Percentiles rank a stretch among this genome's conserved stretches.
Evolutionary conservation across 2,329 filamentous ascomycete species (phyloP).

Genomic region (Knufia petricola): DNA sequence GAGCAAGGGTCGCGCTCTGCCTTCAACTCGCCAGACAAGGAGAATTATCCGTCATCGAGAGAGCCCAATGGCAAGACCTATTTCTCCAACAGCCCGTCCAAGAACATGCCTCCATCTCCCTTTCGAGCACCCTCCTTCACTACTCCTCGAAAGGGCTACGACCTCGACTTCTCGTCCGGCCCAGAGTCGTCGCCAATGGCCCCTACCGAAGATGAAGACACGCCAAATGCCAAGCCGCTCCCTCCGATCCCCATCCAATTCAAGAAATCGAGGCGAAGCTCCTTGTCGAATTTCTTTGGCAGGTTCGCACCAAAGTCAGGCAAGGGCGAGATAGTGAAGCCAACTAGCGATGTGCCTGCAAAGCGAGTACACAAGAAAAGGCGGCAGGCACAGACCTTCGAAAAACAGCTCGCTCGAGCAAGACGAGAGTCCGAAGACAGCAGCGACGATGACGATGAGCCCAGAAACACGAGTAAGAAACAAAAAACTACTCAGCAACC

Average conservation of each 20-base stretch:
- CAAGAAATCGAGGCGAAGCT: conserved; percentile 29
- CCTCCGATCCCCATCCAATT: conserved; percentile 18
- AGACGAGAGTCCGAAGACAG: conserved; percentile 34
- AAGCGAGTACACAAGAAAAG: conserved; percentile 41
- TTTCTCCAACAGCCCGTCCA: conserved; percentile 35
- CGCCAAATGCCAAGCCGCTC: conserved; percentile 31
- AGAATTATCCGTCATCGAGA: conserved; percentile 36
- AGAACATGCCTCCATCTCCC: conserved; percentile 26
- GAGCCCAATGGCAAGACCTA: conserved; percentile 42
- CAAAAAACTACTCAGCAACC: conserved; percentile 23
- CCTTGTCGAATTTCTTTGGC: conserved; percentile 33
- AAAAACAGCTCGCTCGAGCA: conserved; percentile 29
- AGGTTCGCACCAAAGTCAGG: conserved; percentile 45
- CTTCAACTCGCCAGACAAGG: conserved; percentile 42
- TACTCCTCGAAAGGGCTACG: conserved; percentile 38
- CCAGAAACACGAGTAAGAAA: conserved; percentile 19
- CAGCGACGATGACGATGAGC: conserved; percentile 31
- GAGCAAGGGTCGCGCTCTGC: conserved; percentile 30
- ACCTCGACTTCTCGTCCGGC: conserved; percentile 40
- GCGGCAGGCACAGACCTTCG: conserved; percentile 38
- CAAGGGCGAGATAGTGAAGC: conserved; percentile 53
- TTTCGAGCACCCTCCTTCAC: conserved; percentile 38
- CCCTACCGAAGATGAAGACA: conserved; percentile 39
- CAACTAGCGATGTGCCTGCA: conserved; percentile 36
- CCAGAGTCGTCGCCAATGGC: conserved; percentile 38